Base-by-base conservation (phyloP, 2,329 filamentous ascomycete species). In the Neopestalotiopsis sp. region DNA sequence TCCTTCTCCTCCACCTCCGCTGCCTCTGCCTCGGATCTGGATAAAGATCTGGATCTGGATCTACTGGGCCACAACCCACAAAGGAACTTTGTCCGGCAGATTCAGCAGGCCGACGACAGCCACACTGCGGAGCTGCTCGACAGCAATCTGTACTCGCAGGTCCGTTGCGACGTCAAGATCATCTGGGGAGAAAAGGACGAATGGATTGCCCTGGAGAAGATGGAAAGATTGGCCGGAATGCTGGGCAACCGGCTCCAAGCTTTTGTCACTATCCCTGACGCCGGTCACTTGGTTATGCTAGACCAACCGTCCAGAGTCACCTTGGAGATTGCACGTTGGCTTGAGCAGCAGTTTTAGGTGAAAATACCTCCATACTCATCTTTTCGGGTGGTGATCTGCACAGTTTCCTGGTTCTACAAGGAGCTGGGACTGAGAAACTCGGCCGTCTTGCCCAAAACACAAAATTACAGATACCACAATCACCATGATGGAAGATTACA, bases 111-210 rank as follows among this genome's bases (percentile, higher is more conserved):
- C 3, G 17, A 66, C 45, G 63, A 66, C 20, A 24, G 24, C n/a
- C 63, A 66, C 9, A 66, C 63, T 24, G 63, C 63, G 5, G 63
- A 66, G 49, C 63, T 66, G 13, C 63, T 66, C 3, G 28, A 66
- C 17, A 42, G 52, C 4, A 34, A 66, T 24, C 49, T 38, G 14
- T 66, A 58, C 24, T 7, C 63, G 7, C 9, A 66, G 5, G 49
- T 58, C 24, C 42, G 49, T 24, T 66, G 63, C 49, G 14, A 57
- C 9, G 63, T 66, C 20, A 66, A 66, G 30, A 57, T 66, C 32
- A 42, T 66, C 24, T 66, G 63, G 63, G 63, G 63, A 30, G 63
- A 66, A 32, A 38, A 24, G n/a, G 63, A 66, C 28, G 49, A 57
- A 17, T 66, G 63, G 63, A 66, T 66, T 9, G 49, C 63, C 0